These are phyloP conservation scores for Themeda triandra DNA, from an alignment of 176 grass and related monocot species.

Conservation along the genomic window DNA sequence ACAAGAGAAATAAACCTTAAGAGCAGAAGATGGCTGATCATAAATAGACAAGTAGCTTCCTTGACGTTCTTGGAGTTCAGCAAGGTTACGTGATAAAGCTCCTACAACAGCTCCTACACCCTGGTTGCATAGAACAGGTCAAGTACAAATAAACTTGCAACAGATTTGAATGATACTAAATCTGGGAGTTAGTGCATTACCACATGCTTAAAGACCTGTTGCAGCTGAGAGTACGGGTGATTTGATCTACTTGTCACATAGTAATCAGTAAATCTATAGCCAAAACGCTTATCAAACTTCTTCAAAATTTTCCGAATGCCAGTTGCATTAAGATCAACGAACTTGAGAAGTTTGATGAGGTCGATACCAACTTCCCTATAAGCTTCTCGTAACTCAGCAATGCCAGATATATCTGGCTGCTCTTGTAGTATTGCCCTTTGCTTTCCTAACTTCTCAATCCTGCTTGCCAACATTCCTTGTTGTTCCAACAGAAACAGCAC, in stretches of 20 bases:
- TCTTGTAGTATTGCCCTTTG: slow-evolving; percentile 64
- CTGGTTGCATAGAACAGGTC: slow-evolving; percentile 44
- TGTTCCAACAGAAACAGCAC: slow-evolving; percentile 92
- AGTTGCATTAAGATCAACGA: slow-evolving; percentile 96
- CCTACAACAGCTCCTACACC: slow-evolving; percentile 88
- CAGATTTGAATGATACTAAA: slow-evolving; percentile 5
- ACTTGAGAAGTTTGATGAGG: slow-evolving; percentile 97
- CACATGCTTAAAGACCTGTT: slow-evolving; percentile 99
- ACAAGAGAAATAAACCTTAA: slow-evolving; percentile 51
- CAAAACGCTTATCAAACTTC: slow-evolving; percentile 97
- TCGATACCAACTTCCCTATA: slow-evolving; percentile 83
- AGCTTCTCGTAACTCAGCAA: slow-evolving; percentile 74
- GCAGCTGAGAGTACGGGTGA: slow-evolving; percentile 97
- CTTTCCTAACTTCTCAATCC: slow-evolving; percentile 90
- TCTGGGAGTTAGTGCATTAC: slow-evolving; percentile 46
- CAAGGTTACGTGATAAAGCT: slow-evolving; percentile 79
- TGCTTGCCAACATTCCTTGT: slow-evolving; percentile 84
- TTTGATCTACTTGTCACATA: slow-evolving; percentile 94
- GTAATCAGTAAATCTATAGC: slow-evolving; percentile 97
- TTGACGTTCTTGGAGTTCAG: slow-evolving; percentile 74
- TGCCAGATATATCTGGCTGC: slow-evolving; percentile 89
- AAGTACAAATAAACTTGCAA: slow-evolving; percentile 1
- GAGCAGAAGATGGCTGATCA: slow-evolving; percentile 73
- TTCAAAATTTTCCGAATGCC: slow-evolving; percentile 98
- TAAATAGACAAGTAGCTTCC: slow-evolving; percentile 92